Percentiles rank a stretch among this genome's conserved stretches.
phyloP scores from a whole-genome alignment of 179 eudicot genomes.

The Sideroxylon spinosum region DNA sequence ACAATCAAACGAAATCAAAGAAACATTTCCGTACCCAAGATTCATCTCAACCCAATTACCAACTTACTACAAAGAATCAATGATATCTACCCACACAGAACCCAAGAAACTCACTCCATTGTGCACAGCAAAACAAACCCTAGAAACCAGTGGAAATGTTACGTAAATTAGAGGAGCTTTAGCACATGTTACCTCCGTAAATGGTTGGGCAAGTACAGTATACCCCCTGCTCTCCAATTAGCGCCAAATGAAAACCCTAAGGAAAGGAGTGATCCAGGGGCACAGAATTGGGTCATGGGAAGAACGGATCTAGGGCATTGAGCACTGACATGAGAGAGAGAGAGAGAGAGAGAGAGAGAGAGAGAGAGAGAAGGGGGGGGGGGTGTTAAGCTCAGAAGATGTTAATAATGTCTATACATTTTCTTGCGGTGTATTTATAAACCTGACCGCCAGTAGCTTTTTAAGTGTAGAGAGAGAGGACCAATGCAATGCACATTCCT shows the following conservation, averaged over 20 bases:
- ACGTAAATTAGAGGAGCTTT: not conserved
- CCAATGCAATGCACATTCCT: constrained; percentile 4
- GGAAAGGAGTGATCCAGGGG: not conserved
- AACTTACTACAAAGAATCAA: not conserved
- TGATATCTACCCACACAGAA: not conserved
- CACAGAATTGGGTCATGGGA: not conserved
- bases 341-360: not conserved
- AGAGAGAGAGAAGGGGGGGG: not conserved
- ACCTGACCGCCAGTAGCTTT: constrained; percentile 13
- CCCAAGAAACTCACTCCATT: not conserved
- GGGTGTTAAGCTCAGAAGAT: not conserved
- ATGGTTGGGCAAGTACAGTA: not conserved
- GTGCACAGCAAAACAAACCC: constrained; percentile 3
- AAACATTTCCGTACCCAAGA: constrained; percentile 2
- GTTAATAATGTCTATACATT: constrained; percentile 10
- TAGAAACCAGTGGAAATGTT: not conserved
- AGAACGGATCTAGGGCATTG: constrained; percentile 18
- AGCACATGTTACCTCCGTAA: constrained; percentile 7
- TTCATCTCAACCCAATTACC: constrained; percentile 5
- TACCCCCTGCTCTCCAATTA: not conserved
- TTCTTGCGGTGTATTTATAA: constrained; percentile 12
- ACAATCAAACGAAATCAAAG: constrained; percentile 1
- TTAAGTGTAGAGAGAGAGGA: constrained; percentile 13
- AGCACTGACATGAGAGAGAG: not conserved
- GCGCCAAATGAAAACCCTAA: constrained; percentile 10